Evolutionary conservation across 129 eudicot species (phyloP).

Genomic region (Lonicera japonica): DNA sequence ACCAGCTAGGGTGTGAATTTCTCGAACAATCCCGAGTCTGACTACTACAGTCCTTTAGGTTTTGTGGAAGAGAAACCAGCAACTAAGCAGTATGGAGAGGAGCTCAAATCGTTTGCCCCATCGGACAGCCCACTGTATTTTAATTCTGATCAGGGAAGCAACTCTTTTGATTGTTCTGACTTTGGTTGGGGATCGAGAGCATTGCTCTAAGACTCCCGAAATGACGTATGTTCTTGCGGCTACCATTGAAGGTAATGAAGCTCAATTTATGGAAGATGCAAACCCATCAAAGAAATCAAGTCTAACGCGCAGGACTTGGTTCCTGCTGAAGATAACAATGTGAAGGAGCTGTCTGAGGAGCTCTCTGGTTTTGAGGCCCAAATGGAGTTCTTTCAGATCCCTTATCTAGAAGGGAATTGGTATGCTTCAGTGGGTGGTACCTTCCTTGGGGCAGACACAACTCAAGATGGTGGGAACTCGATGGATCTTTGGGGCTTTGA

Average conservation of each 20-base stretch:
- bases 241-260: slow-evolving; percentile 45
- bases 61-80: slow-evolving; percentile 58
- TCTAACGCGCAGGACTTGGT: too few species aligned
- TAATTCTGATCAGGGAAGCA: slow-evolving; percentile 69
- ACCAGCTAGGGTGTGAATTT: slow-evolving; percentile 17
- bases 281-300: slow-evolving; percentile 50
- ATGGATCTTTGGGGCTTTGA: slow-evolving; percentile 87
- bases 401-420: slow-evolving; percentile 68
- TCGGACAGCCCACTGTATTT: slow-evolving; percentile 33
- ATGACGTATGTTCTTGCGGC: slow-evolving; percentile 58
- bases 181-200: slow-evolving; percentile 70
- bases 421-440: slow-evolving; percentile 52
- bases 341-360: slow-evolving; percentile 32
- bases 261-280: too few species aligned
- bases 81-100: slow-evolving; percentile 20
- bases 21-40: slow-evolving; percentile 17
- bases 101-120: slow-evolving; percentile 23
- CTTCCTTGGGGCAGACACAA: slow-evolving; percentile 51
- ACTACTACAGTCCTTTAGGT: slow-evolving; percentile 18
- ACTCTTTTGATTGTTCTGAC: slow-evolving; percentile 77
- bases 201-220: slow-evolving; percentile 53
- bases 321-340: slow-evolving; percentile 35
- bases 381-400: slow-evolving; percentile 58
- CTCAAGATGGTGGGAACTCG: slow-evolving; percentile 42
- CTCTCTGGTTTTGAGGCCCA: slow-evolving; percentile 43